phyloP scores from a whole-genome alignment of 345 rosid genomes.

The Euphorbia peplus region DNA sequence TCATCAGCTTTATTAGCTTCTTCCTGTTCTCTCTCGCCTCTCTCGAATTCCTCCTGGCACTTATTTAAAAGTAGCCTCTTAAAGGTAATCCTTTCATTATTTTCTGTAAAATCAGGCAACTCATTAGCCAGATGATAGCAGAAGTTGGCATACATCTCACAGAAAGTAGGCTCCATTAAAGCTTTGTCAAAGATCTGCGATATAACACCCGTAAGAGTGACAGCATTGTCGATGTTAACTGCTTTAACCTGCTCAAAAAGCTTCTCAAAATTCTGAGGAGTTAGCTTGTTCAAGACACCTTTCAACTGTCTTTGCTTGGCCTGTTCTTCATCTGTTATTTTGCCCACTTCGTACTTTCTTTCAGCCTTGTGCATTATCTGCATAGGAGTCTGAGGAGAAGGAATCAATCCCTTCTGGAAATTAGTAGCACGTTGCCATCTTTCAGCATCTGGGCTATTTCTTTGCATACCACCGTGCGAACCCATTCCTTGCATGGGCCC shows the following conservation, averaged over 20 bases:
- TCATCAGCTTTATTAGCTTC: constrained; percentile 83
- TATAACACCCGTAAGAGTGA: constrained; percentile 73
- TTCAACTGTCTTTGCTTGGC: constrained; percentile 86
- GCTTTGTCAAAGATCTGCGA: constrained; percentile 98
- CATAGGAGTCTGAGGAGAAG: constrained; percentile 80
- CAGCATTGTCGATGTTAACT: constrained; percentile 75
- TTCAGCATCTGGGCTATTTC: constrained; percentile 62
- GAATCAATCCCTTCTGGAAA: constrained; percentile 71
- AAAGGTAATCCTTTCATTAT: constrained; percentile 73
- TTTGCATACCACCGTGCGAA: constrained; percentile 59
- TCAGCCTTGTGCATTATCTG: constrained; percentile 93
- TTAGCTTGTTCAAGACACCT: constrained; percentile 86
- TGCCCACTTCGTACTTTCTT: constrained; percentile 84
- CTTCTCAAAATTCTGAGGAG: constrained; percentile 93
- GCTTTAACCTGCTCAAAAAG: constrained; percentile 87
- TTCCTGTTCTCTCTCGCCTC: constrained; percentile 88
- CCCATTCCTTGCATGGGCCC: constrained; percentile 73
- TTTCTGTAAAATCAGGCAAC: constrained; percentile 70
- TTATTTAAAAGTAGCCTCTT: constrained; percentile 82
- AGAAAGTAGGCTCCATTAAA: constrained; percentile 94
- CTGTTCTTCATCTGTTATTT: constrained; percentile 68
- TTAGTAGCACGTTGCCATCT: constrained; percentile 78
- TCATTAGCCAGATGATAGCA: constrained; percentile 65
- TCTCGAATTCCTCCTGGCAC: constrained; percentile 98
- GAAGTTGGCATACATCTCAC: constrained; percentile 94